Evolutionary conservation across 2,329 filamentous ascomycete genomes (phyloP), one percentile per base, ranked within the genome.

Genomic region (Fusarium papillatum): DNA sequence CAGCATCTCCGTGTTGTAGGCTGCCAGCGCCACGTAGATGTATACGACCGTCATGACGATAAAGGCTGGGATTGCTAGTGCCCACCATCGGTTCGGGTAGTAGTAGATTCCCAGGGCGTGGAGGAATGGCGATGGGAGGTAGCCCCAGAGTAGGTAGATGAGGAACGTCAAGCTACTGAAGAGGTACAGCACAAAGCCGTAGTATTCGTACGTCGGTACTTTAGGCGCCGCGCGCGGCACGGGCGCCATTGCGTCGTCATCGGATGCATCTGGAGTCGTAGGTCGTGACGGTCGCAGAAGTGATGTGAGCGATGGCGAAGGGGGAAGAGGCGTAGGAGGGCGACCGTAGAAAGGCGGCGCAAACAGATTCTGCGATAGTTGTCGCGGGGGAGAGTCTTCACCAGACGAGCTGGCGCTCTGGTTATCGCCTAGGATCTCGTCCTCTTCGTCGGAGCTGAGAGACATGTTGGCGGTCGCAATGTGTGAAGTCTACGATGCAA

Each of bases 131-230:
- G 94, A 95, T 0, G 97, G 97, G 8, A 98, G 92, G 85, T 97
- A 98, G 17, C 94, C 94, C 97, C 96, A 98, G 14, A 93, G 87
- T 17, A 93, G 86, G 83, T 91, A 94, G 81, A 91, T 88, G 82
- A 94, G 87, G 82, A 98, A 98, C 3, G 92, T 92, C 64, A 97
- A 88, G 26, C 93, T 95, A 73, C 94, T 96, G 81, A 96, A 95
- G 46, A 99, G 90, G 86, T 99, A 98, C 62, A 99, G 90, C 66
- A 98, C 96, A 85, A 99, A 99, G 82, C 97, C 97, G 83, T 98
- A 98, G 90, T 98, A 99, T 83, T 99, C 97, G 86, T 99, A 98
- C 0, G 97, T 99, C n/a, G 97, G 97, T 4, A 99, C 96, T 82
- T 97, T 95, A 2, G 97, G 97, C 66, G 93, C 93, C 2, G 95